Evolutionary conservation across 2,329 filamentous ascomycete genomes (phyloP).

Genomic region (Nigrospora oryzae): DNA sequence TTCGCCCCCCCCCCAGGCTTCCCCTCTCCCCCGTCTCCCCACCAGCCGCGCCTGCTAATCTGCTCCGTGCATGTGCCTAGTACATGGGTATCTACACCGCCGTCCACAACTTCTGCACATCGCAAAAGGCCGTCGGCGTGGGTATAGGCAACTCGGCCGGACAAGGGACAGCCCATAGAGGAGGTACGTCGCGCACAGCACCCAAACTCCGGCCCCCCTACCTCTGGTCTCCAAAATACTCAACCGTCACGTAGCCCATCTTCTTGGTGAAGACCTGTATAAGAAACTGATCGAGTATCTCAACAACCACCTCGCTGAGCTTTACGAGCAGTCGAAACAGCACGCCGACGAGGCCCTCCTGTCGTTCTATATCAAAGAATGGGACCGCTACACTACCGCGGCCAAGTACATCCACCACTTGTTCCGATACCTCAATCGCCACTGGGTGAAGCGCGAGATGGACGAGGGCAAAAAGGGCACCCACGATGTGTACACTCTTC

Average conservation of each 20-base stretch:
- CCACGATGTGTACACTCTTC: constrained; percentile 95
- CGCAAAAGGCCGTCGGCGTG: constrained; percentile 79
- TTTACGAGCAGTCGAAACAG: constrained; percentile 64
- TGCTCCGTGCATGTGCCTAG: constrained; percentile 23
- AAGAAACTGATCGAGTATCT: constrained; percentile 85
- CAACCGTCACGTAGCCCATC: constrained; percentile 55
- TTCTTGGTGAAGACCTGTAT: constrained; percentile 94
- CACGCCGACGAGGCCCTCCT: constrained; percentile 88
- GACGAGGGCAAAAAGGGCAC: constrained; percentile 98
- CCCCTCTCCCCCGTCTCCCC: not conserved
- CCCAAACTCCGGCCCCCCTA: not conserved
- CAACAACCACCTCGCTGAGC: constrained; percentile 61
- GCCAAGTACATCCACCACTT: constrained; percentile 97
- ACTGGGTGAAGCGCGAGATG: constrained; percentile 99
- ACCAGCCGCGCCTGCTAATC: constrained; percentile 5
- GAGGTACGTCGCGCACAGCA: constrained; percentile 42
- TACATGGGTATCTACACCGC: constrained; percentile 98
- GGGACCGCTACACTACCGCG: constrained; percentile 89
- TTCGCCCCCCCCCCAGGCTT: no score
- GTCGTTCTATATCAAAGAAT: constrained; percentile 91
- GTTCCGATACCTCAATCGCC: constrained; percentile 90
- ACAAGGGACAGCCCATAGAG: constrained; percentile 50
- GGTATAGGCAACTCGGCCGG: constrained; percentile 31
- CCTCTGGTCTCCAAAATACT: constrained; percentile 4
- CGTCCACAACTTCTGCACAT: constrained; percentile 98